Base-by-base conservation (phyloP, 2,329 filamentous ascomycete species). In the Claviceps monticola region DNA sequence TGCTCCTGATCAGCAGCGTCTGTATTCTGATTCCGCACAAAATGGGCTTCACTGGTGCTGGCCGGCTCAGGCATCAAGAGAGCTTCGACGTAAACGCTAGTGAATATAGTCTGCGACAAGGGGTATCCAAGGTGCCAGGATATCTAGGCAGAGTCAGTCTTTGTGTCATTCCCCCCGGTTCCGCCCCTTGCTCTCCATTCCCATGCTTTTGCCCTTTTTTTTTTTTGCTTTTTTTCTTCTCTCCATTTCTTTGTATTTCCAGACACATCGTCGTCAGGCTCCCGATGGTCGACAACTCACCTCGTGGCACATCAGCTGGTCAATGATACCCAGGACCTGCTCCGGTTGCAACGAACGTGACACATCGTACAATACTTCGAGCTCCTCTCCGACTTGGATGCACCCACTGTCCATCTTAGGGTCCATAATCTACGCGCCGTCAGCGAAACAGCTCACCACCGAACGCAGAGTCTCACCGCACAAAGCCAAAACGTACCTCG, bases 371-470 rank as follows among this genome's bases (percentile, higher is more conserved):
- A 86, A 78, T 56, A 91, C 84, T 54, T 95, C 87, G 37, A 91
- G 78, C n/a, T 82, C 81, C 61, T 95, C 88, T 34, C 83, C 86
- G 7, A 84, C 80, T 19, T 80, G 76, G 6, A 94, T 73, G 57
- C 84, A 89, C 29, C 93, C 93, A 63, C 88, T 96, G 67, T 98
- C 93, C 93, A 98, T 98, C 69, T 97, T 98, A 1, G 87, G 83
- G 63, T 98, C 93, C 88, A 96, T 96, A 60, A 98, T 95, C 93
- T 98, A 45, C 4, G 34, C 8, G 3, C 14, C 17, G 19, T 50
- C 49, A 50, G 49, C 14, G 14, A 2, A 41, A 29, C 8, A 19
- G 46, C 34, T 47, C 46, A 8, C 34, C 9, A 17, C 44, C 4
- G 8, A 14, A 5, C 14, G 9, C 4, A 9, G 19, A 16, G 4